These are phyloP conservation scores for Aeminium ludgeri DNA, from an alignment of 495 filamentous ascomycete species.

Conservation along the genomic window DNA sequence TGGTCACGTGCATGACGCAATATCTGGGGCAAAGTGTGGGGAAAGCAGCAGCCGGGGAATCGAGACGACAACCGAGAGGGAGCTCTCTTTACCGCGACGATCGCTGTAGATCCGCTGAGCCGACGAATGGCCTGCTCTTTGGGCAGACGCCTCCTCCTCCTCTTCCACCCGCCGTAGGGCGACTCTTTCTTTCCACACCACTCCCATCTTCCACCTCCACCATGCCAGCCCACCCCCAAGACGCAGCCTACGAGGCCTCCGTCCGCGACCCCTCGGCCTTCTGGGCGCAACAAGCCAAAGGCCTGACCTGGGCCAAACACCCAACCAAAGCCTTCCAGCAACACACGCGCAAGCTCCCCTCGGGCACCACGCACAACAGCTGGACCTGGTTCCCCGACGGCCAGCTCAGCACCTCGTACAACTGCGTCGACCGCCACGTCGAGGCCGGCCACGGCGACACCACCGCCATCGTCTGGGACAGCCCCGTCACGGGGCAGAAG, in stretches of 20 bases:
- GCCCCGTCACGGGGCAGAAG: slow-evolving; percentile 63
- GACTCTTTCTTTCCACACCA: too few relatives aligned
- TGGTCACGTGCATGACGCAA: too few relatives aligned
- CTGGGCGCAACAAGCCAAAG: slow-evolving; percentile 48
- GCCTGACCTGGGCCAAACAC: slow-evolving; percentile 64
- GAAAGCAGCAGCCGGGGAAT: too few relatives aligned
- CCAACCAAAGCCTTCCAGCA: slow-evolving; percentile 35
- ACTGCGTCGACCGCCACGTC: slow-evolving; percentile 82
- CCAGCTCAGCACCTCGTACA: slow-evolving; percentile 77
- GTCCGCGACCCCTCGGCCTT: slow-evolving; percentile 49
- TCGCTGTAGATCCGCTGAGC: too few relatives aligned
- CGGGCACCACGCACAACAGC: slow-evolving; percentile 34
- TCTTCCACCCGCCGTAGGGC: too few relatives aligned
- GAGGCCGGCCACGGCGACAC: slow-evolving; percentile 50
- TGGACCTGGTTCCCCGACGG: slow-evolving; percentile 87
- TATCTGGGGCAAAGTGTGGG: too few relatives aligned
- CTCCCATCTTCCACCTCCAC: not conserved
- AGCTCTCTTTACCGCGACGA: too few relatives aligned
- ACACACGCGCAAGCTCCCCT: slow-evolving; percentile 32
- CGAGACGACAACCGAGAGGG: too few relatives aligned
- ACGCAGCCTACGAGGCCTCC: slow-evolving; percentile 28
- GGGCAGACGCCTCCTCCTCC: too few relatives aligned
- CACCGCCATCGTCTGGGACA: slow-evolving; percentile 74
- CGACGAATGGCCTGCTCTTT: too few relatives aligned
- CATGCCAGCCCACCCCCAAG: slow-evolving; percentile 23